These are phyloP conservation scores for Cystofilobasidium macerans DNA, from an alignment of 768 basidiomycete genomes.

Conservation along the genomic window DNA sequence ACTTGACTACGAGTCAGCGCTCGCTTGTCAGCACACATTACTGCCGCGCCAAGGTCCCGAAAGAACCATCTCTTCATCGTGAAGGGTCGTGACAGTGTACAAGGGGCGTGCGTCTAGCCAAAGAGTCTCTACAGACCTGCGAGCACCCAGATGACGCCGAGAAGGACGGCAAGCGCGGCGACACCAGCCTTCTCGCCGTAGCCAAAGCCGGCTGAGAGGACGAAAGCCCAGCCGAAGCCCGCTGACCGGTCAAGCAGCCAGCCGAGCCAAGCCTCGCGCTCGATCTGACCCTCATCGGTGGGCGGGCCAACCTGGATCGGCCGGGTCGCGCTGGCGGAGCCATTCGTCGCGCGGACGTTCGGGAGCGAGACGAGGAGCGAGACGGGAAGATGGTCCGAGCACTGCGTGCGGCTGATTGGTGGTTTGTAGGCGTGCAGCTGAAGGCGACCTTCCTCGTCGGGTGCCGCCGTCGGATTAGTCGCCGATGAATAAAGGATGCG, in stretches of 20 bases:
- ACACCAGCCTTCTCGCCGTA: slow-evolving; percentile 1
- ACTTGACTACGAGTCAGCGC: no score
- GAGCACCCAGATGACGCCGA: slow-evolving; percentile 8
- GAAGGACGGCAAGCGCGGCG: neutral
- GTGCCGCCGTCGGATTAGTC: slow-evolving; percentile 38
- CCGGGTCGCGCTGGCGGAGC: slow-evolving; percentile 35
- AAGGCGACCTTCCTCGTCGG: slow-evolving; percentile 39
- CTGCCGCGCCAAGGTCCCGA: no score
- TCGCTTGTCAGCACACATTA: no score
- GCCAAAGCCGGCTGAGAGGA: slow-evolving; percentile 49
- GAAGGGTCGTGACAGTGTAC: neutral
- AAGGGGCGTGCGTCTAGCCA: neutral
- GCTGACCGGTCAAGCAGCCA: slow-evolving; percentile 58
- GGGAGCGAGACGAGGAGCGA: slow-evolving; percentile 58
- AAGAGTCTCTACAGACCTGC: neutral
- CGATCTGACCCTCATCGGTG: slow-evolving; percentile 28
- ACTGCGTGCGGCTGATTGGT: slow-evolving; percentile 67
- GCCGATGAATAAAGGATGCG: slow-evolving; percentile 69
- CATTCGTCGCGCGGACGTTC: slow-evolving; percentile 34
- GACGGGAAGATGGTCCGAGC: slow-evolving; percentile 93
- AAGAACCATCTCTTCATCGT: neutral
- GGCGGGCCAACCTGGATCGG: slow-evolving; percentile 21
- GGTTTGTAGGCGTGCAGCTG: slow-evolving; percentile 51
- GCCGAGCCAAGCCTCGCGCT: slow-evolving; percentile 55
- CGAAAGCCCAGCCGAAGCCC: slow-evolving; percentile 67